Conservation (phyloP, 768 basidiomycete species). For the Suillus brevipes region DNA sequence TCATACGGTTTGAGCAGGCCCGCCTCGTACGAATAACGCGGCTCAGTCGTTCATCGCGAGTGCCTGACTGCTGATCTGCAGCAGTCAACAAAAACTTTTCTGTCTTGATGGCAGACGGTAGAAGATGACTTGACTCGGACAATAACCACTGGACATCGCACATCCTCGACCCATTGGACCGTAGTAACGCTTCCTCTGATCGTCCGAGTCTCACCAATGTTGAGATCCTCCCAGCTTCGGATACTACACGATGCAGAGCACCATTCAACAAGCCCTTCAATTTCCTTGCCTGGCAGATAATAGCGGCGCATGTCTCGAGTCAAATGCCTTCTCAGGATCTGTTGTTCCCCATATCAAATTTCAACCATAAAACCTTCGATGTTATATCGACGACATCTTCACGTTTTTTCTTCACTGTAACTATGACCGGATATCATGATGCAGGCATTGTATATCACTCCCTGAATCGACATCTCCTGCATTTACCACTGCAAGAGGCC, state of each 20-base stretch:
- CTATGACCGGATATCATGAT: conserved; percentile 4
- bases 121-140: conserved; percentile 34
- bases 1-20: conserved; percentile 86
- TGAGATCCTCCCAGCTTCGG: no score
- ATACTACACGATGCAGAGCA: no score
- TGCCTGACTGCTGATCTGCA: conserved; percentile 90
- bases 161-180: no score
- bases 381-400: neutral
- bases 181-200: no score
- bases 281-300: no score
- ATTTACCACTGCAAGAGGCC: conserved; percentile 45
- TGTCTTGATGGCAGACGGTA: conserved; percentile 75
- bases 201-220: no score
- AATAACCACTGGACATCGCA: no score
- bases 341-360: neutral
- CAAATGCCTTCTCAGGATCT: neutral
- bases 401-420: neutral
- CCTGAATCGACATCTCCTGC: conserved; percentile 20
- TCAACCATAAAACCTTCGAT: neutral
- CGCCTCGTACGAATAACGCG: conserved; percentile 96
- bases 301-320: neutral
- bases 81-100: conserved; percentile 91
- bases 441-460: conserved; percentile 36
- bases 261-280: no score
- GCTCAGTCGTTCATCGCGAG: conserved; percentile 85